Percentiles rank a stretch among this genome's conserved stretches.
These are phyloP conservation scores for Melampsora larici-populina DNA, from an alignment of 1,284 basidiomycete genomes.

Conservation along the genomic window DNA sequence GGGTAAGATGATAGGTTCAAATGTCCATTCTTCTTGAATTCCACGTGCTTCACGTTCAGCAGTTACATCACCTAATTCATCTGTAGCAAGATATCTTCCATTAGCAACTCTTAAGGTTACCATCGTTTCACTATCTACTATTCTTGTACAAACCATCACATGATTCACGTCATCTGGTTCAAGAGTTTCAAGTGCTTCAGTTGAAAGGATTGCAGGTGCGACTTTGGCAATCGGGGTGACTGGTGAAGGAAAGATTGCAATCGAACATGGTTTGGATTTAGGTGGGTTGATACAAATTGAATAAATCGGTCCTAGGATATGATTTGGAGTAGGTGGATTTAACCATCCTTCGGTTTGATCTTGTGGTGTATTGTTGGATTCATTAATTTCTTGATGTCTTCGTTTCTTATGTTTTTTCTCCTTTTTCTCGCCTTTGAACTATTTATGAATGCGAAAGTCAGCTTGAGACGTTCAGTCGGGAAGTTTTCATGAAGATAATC, in stretches of 20 bases:
- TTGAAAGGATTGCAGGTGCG: slow-evolving; percentile 16
- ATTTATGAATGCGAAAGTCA: too few relatives aligned
- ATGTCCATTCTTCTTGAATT: slow-evolving; percentile 81
- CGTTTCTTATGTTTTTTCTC: slow-evolving; percentile 71
- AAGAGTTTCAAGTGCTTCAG: slow-evolving; percentile 60
- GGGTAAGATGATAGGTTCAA: slow-evolving; percentile 43
- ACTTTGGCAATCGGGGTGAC: slow-evolving; percentile 46
- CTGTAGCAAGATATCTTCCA: slow-evolving; percentile 79
- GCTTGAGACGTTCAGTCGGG: neutral
- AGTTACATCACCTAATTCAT: slow-evolving; percentile 73
- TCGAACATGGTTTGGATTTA: slow-evolving; percentile 53
- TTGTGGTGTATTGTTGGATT: slow-evolving; percentile 58
- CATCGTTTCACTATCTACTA: slow-evolving; percentile 69
- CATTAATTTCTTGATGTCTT: slow-evolving; percentile 59
- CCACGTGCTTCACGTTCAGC: slow-evolving; percentile 75
- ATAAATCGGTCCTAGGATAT: slow-evolving; percentile 78
- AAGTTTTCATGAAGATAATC: neutral
- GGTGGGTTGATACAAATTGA: slow-evolving; percentile 67
- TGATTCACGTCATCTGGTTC: slow-evolving; percentile 72
- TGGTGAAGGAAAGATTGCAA: slow-evolving; percentile 46
- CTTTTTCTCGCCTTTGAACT: slow-evolving; percentile 79
- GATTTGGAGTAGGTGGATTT: slow-evolving; percentile 64
- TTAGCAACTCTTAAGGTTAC: slow-evolving; percentile 78
- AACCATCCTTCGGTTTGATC: slow-evolving; percentile 63
- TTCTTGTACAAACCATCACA: slow-evolving; percentile 78